Conservation (phyloP, 306 rosid species). For the Dalbergia oliveri region DNA sequence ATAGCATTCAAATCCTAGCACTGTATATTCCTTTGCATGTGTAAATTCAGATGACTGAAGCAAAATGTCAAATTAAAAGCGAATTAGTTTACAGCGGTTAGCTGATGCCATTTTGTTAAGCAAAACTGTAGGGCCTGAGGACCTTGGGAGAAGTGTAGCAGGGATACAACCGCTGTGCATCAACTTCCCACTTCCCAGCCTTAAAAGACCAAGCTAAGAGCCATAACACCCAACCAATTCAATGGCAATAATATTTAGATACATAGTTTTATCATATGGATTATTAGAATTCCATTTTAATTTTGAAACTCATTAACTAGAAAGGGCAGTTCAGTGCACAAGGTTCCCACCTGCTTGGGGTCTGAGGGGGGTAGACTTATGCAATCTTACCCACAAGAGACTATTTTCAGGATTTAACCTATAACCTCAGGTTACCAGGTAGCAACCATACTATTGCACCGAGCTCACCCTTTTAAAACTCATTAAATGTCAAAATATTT, state of each 20-base stretch:
- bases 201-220: slow-evolving; percentile 5
- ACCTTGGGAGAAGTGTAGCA: slow-evolving; percentile 18
- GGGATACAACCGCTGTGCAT: not conserved
- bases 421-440: too few species aligned
- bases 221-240: not conserved
- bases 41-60: slow-evolving; percentile 20
- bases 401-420: too few species aligned
- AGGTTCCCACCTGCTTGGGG: too few species aligned
- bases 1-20: not conserved
- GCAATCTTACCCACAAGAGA: too few species aligned
- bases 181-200: not conserved
- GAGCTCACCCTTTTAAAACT: too few species aligned
- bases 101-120: not conserved
- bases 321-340: too few species aligned
- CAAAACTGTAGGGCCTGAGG: not conserved
- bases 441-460: too few species aligned
- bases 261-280: not conserved
- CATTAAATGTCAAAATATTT: too few species aligned
- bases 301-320: too few species aligned
- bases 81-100: not conserved
- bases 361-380: too few species aligned
- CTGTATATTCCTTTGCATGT: not conserved
- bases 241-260: not conserved
- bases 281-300: too few species aligned
- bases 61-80: not conserved